Evolutionary conservation across 495 filamentous ascomycete genomes (phyloP).

Genomic region (Arthonia radiata): DNA sequence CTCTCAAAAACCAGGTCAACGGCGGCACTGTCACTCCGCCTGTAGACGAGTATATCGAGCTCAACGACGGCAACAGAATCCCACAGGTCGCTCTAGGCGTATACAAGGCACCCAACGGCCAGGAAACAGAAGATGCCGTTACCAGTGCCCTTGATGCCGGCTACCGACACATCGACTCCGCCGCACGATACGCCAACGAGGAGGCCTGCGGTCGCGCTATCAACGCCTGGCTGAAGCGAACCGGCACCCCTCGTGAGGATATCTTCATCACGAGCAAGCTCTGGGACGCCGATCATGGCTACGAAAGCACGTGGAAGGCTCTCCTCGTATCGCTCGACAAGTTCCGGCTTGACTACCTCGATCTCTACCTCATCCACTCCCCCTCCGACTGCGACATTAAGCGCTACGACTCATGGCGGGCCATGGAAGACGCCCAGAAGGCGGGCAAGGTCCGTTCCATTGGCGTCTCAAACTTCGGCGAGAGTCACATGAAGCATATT

Average conservation of each 20-base stretch:
- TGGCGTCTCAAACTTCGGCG: slow-evolving; percentile 30
- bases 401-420: slow-evolving; percentile 26
- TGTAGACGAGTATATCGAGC: too few relatives aligned
- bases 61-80: too few relatives aligned
- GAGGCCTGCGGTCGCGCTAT: slow-evolving; percentile 22
- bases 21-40: too few relatives aligned
- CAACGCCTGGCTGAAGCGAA: too few relatives aligned
- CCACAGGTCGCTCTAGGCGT: too few relatives aligned
- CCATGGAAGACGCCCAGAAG: slow-evolving; percentile 27
- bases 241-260: slow-evolving; percentile 19
- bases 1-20: too few relatives aligned
- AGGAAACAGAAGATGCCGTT: slow-evolving; percentile 18
- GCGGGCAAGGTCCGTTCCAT: slow-evolving; percentile 33
- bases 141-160: slow-evolving; percentile 31
- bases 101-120: too few relatives aligned
- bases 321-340: slow-evolving; percentile 28
- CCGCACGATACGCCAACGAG: slow-evolving; percentile 29
- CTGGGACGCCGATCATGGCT: slow-evolving; percentile 18
- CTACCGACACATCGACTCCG: slow-evolving; percentile 37
- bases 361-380: slow-evolving; percentile 50
- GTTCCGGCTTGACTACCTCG: slow-evolving; percentile 39
- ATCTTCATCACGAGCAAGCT: slow-evolving; percentile 35
- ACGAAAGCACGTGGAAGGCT: slow-evolving; percentile 24
- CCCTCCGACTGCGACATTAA: slow-evolving; percentile 29
- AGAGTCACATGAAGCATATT: slow-evolving; percentile 18